These are phyloP conservation scores for Macadamia tetraphylla DNA, from an alignment of 164 flowering plant genomes.

Conservation along the genomic window DNA sequence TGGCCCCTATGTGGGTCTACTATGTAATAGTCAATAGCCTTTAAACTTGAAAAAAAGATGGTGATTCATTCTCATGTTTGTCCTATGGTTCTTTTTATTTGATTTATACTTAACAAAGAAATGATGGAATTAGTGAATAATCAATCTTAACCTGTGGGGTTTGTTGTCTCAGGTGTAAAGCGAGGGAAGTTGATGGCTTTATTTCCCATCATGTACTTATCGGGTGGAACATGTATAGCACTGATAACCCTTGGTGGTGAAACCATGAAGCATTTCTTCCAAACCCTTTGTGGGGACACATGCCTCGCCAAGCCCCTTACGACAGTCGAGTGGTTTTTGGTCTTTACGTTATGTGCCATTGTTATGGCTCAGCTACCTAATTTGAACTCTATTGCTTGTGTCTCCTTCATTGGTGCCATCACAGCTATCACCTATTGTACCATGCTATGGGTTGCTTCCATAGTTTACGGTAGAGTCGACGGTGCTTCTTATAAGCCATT, in stretches of 20 bases:
- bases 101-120: too few relatives aligned
- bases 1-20: too few relatives aligned
- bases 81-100: too few relatives aligned
- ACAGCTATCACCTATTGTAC: conserved; percentile 57
- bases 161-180: conserved; percentile 43
- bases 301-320: conserved; percentile 39
- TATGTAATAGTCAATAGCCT: too few relatives aligned
- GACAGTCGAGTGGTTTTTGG: conserved; percentile 64
- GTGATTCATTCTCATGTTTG: too few relatives aligned
- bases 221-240: conserved; percentile 65
- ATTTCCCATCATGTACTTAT: conserved; percentile 60
- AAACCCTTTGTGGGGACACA: conserved; percentile 35
- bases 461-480: conserved; percentile 27
- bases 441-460: conserved; percentile 44
- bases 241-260: conserved; percentile 55
- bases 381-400: conserved; percentile 63
- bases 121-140: too few relatives aligned
- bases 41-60: too few relatives aligned
- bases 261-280: conserved; percentile 40
- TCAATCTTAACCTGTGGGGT: too few relatives aligned
- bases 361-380: conserved; percentile 58
- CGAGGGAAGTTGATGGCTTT: conserved; percentile 34
- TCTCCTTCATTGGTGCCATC: conserved; percentile 55
- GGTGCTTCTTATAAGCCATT: conserved; percentile 30
- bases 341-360: conserved; percentile 46